Evolutionary conservation across 495 filamentous ascomycete genomes (phyloP).

Genomic region (Choiromyces venosus): DNA sequence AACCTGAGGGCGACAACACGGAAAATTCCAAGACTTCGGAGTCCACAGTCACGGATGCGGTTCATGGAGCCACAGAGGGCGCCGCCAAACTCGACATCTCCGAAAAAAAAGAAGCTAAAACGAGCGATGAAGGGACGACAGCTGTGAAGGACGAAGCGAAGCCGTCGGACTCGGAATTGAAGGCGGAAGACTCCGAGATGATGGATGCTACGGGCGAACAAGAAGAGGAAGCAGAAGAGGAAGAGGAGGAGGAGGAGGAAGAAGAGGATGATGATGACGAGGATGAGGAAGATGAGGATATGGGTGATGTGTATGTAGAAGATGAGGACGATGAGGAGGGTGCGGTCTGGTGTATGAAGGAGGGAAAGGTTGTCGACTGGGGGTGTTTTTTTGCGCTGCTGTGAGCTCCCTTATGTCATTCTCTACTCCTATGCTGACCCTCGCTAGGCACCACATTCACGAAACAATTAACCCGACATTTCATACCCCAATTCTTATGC

Average conservation of each 20-base stretch:
- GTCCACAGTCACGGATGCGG: slow-evolving; percentile 40
- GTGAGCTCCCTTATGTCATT: slow-evolving; percentile 14
- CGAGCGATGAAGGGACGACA: slow-evolving; percentile 32
- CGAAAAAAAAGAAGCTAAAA: slow-evolving; percentile 19
- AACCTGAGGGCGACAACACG: not conserved
- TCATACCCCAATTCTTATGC: slow-evolving; percentile 86
- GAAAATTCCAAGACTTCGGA: slow-evolving; percentile 13
- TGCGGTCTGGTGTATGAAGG: slow-evolving; percentile 77
- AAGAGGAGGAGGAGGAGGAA: slow-evolving; percentile 68
- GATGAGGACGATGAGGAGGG: slow-evolving; percentile 81
- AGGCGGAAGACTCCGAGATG: slow-evolving; percentile 5
- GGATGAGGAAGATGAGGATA: slow-evolving; percentile 49
- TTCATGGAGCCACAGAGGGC: slow-evolving; percentile 15
- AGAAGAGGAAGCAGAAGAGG: slow-evolving; percentile 39
- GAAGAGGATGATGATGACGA: slow-evolving; percentile 45
- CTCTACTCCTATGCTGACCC: slow-evolving; percentile 10
- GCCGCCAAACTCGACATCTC: slow-evolving; percentile 8
- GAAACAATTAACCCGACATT: slow-evolving; percentile 79
- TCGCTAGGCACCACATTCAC: slow-evolving; percentile 64
- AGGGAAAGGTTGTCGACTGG: slow-evolving; percentile 84
- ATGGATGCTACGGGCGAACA: slow-evolving; percentile 71
- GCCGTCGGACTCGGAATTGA: slow-evolving; percentile 12
- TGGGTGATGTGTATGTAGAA: slow-evolving; percentile 63
- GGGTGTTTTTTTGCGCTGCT: slow-evolving; percentile 86
- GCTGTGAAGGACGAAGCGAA: slow-evolving; percentile 40